Evolutionary conservation across 2,329 filamentous ascomycete species (phyloP).

Genomic region (Thelonectria blattea): DNA sequence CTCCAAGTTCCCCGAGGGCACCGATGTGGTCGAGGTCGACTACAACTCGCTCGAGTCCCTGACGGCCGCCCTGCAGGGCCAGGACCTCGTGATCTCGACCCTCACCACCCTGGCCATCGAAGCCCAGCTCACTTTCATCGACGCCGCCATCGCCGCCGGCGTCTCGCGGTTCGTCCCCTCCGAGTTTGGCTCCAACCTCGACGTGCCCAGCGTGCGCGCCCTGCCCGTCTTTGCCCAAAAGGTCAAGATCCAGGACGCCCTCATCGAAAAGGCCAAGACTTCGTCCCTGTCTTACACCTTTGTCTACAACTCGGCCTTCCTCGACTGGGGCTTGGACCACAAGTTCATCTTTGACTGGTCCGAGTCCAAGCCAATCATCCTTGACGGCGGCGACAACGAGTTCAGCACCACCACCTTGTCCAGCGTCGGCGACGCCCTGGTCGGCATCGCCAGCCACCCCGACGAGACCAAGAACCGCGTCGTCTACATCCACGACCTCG

Average conservation of each 20-base stretch:
- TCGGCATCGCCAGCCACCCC: slow-evolving; percentile 54
- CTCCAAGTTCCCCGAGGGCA: slow-evolving; percentile 40
- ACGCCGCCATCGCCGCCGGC: slow-evolving; percentile 64
- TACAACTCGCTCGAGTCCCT: slow-evolving; percentile 55
- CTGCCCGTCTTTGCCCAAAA: slow-evolving; percentile 62
- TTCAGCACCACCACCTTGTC: slow-evolving; percentile 57
- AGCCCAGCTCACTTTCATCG: slow-evolving; percentile 52
- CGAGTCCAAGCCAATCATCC: slow-evolving; percentile 49
- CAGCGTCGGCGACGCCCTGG: slow-evolving; percentile 54
- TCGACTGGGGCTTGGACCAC: slow-evolving; percentile 45
- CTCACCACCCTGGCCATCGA: slow-evolving; percentile 47
- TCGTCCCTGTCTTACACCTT: slow-evolving; percentile 47
- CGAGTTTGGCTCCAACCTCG: slow-evolving; percentile 56
- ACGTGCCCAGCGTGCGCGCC: slow-evolving; percentile 40
- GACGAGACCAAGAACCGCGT: slow-evolving; percentile 60
- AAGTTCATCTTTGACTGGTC: slow-evolving; percentile 52
- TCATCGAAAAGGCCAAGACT: slow-evolving; percentile 49
- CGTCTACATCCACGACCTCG: slow-evolving; percentile 53
- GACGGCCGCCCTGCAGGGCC: slow-evolving; percentile 56
- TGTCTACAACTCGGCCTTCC: slow-evolving; percentile 35
- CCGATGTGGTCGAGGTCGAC: slow-evolving; percentile 45
- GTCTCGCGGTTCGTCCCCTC: slow-evolving; percentile 68
- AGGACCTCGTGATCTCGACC: slow-evolving; percentile 60
- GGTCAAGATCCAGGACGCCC: slow-evolving; percentile 46
- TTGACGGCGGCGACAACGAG: slow-evolving; percentile 55